Conservation (phyloP, 257 asterid species). For the Lycium barbarum region DNA sequence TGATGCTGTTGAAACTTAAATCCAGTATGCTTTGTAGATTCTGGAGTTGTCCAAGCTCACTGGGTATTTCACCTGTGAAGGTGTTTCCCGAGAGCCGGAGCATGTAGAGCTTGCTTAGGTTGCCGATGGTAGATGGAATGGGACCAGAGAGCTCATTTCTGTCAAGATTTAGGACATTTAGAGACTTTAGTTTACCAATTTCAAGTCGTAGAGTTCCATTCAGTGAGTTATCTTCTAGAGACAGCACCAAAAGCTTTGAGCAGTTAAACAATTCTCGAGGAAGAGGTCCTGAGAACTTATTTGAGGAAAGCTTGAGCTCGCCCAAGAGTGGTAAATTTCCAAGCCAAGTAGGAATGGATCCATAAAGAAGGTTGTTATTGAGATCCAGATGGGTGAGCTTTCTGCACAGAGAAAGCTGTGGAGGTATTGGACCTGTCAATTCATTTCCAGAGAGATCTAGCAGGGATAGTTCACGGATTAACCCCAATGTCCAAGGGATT, state of each 20-base stretch:
- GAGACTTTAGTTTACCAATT: slow-evolving; percentile 69
- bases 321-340: slow-evolving; percentile 79
- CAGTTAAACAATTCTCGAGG: slow-evolving; percentile 73
- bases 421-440: slow-evolving; percentile 69
- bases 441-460: slow-evolving; percentile 78
- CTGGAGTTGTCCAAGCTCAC: slow-evolving; percentile 70
- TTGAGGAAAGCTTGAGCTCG: slow-evolving; percentile 76
- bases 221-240: slow-evolving; percentile 62
- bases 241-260: slow-evolving; percentile 65
- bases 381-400: slow-evolving; percentile 79
- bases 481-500: slow-evolving; percentile 80
- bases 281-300: slow-evolving; percentile 64
- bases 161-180: slow-evolving; percentile 75
- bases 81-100: slow-evolving; percentile 71
- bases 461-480: slow-evolving; percentile 57
- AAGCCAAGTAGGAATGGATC: slow-evolving; percentile 78
- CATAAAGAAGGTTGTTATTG: slow-evolving; percentile 70
- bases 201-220: slow-evolving; percentile 70
- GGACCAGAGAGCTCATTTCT: slow-evolving; percentile 69
- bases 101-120: slow-evolving; percentile 67
- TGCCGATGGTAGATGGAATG: slow-evolving; percentile 73
- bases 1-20: slow-evolving; percentile 78
- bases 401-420: slow-evolving; percentile 73
- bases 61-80: slow-evolving; percentile 77
- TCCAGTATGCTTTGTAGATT: slow-evolving; percentile 80